Evolutionary conservation across 345 rosid genomes (phyloP).

Genomic region (Murraya paniculata): DNA sequence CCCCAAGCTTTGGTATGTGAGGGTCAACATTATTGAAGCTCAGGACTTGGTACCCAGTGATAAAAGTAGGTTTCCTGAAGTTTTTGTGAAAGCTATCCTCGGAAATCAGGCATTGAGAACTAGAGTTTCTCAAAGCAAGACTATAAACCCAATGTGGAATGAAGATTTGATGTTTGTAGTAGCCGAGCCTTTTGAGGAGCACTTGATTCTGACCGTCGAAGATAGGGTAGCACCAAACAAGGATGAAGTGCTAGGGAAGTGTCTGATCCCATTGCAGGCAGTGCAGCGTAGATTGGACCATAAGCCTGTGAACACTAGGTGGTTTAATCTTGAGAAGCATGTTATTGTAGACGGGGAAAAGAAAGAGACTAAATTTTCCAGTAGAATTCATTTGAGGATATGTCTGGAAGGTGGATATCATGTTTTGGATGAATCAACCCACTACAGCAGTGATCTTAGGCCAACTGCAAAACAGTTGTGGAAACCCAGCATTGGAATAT

Average conservation of each 20-base stretch:
- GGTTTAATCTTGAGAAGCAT: slow-evolving; percentile 90
- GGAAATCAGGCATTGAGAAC: slow-evolving; percentile 76
- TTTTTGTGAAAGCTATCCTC: slow-evolving; percentile 62
- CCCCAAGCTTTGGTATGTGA: slow-evolving; percentile 94
- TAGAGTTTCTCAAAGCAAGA: slow-evolving; percentile 56
- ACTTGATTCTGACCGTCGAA: slow-evolving; percentile 67
- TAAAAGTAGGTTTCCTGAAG: slow-evolving; percentile 81
- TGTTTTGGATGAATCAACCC: slow-evolving; percentile 97
- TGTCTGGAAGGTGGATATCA: slow-evolving; percentile 97
- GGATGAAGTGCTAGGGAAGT: slow-evolving; percentile 69
- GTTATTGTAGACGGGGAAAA: slow-evolving; percentile 67
- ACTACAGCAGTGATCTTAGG: slow-evolving; percentile 88
- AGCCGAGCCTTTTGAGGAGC: slow-evolving; percentile 92
- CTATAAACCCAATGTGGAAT: slow-evolving; percentile 90
- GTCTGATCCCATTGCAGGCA: slow-evolving; percentile 51
- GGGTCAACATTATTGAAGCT: slow-evolving; percentile 94
- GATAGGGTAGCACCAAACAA: slow-evolving; percentile 70
- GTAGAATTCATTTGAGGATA: slow-evolving; percentile 80
- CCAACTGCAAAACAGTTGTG: slow-evolving; percentile 95
- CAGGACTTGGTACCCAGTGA: slow-evolving; percentile 81
- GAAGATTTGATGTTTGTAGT: slow-evolving; percentile 95
- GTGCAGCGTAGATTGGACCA: slow-evolving; percentile 85
- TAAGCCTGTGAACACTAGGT: slow-evolving; percentile 62
- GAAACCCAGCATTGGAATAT: slow-evolving; percentile 73
- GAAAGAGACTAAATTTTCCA: slow-evolving; percentile 75